Conservation (phyloP, 1,139 yeast species). For the Suhomyces maxii region DNA sequence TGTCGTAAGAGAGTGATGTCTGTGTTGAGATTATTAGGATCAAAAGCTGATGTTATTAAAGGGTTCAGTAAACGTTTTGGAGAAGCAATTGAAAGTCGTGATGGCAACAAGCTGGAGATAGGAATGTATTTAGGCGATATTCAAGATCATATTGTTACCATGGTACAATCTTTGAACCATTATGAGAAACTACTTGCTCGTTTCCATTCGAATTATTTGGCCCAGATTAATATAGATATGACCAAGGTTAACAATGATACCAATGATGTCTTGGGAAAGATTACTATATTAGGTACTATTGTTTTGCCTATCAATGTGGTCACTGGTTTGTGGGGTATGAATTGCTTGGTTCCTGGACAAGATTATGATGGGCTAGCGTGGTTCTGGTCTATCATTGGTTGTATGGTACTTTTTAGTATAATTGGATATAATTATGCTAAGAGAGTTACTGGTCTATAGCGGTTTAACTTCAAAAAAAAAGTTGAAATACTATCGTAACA, state of each 20-base stretch:
- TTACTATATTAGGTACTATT: constrained; percentile 90
- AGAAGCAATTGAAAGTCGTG: constrained; percentile 54
- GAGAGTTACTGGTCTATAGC: constrained; percentile 41
- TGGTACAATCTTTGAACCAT: constrained; percentile 93
- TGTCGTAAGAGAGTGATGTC: constrained; percentile 95
- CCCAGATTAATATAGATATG: constrained; percentile 96
- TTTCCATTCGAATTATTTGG: constrained; percentile 91
- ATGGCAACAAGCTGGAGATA: constrained; percentile 37
- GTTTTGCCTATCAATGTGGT: constrained; percentile 92
- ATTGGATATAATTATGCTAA: constrained; percentile 46
- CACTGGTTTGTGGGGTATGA: constrained; percentile 99
- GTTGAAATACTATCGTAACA: too few species aligned
- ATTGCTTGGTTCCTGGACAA: constrained; percentile 94
- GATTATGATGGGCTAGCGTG: constrained; percentile 68
- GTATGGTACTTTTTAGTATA: constrained; percentile 40
- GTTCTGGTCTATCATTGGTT: constrained; percentile 59
- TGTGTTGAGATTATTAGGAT: constrained; percentile 75
- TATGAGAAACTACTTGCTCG: constrained; percentile 91
- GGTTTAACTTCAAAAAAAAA: too few species aligned
- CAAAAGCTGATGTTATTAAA: constrained; percentile 94
- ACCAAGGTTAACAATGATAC: constrained; percentile 96
- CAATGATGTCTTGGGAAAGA: constrained; percentile 92
- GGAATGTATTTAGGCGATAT: constrained; percentile 85
- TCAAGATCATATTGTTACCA: constrained; percentile 91
- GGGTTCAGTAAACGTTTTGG: constrained; percentile 91